Evolutionary conservation across 2,329 filamentous ascomycete species (phyloP).

Genomic region (Fusarium sp.): DNA sequence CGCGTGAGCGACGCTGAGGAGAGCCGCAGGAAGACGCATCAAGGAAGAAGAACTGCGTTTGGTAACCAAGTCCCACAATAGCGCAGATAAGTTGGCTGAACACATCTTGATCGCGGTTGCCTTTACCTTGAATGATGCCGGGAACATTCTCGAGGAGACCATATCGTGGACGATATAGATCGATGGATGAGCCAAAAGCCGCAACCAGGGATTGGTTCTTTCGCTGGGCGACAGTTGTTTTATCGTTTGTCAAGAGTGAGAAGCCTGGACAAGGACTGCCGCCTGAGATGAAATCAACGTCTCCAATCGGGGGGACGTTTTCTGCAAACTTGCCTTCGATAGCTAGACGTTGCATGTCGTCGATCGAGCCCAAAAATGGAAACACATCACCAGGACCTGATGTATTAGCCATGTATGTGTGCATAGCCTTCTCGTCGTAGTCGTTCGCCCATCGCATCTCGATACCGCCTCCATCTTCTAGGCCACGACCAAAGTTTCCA

Average conservation of each 20-base stretch:
- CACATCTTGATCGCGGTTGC: slow-evolving; percentile 68
- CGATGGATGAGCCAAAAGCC: slow-evolving; percentile 79
- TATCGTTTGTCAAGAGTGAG: slow-evolving; percentile 71
- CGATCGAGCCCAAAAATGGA: slow-evolving; percentile 78
- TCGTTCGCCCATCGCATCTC: slow-evolving; percentile 78
- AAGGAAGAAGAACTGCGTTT: slow-evolving; percentile 74
- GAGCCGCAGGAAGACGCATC: slow-evolving; percentile 78
- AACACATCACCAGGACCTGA: slow-evolving; percentile 55
- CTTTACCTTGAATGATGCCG: slow-evolving; percentile 67
- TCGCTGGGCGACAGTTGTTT: slow-evolving; percentile 65
- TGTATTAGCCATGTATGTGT: slow-evolving; percentile 79
- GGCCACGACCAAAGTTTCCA: slow-evolving; percentile 80
- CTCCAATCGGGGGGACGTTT: slow-evolving; percentile 68
- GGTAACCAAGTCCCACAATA: slow-evolving; percentile 82
- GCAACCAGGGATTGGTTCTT: slow-evolving; percentile 83
- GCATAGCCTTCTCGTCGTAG: slow-evolving; percentile 70
- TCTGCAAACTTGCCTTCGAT: slow-evolving; percentile 62
- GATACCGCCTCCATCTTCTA: slow-evolving; percentile 78
- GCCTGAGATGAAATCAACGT: slow-evolving; percentile 76
- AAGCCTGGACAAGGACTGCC: slow-evolving; percentile 86
- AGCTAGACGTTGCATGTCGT: slow-evolving; percentile 71
- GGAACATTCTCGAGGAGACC: slow-evolving; percentile 83
- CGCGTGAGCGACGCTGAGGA: slow-evolving; percentile 72
- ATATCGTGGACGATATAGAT: slow-evolving; percentile 80
- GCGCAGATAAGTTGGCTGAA: slow-evolving; percentile 80